Evolutionary conservation across 768 basidiomycete genomes (phyloP), one percentile per base, ranked within the genome.

Genomic region (Tricholoma saponaceum): DNA sequence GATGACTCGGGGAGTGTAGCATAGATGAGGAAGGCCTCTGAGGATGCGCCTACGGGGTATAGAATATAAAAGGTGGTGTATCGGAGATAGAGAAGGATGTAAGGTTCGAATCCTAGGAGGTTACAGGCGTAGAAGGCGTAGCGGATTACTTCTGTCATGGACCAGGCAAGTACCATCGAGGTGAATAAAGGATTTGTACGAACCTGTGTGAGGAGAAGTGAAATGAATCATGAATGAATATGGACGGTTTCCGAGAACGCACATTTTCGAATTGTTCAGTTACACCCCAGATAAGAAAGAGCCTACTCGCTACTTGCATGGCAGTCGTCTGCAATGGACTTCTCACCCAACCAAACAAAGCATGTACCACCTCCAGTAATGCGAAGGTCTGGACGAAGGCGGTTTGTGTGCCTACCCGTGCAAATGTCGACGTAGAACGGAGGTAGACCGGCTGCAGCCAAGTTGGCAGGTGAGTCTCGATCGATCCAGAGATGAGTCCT

Each of bases 161-260:
- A 88, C 97, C 97, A 98, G 0, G 95, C 89, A 59, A 96, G 72
- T 54, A 98, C 82, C 93, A 98, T 96, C 51, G 88, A 86, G 5
- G 91, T 83, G 76, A 91, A 98, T 25, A 95, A 68, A 3, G 97
- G 91, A 66, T 83, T 86, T 3, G 76, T 67, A 61, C 84, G 89
- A 25, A 89, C 80, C 85, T 89, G 58, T 23, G 47, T 7, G 56
- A 33, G 20, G 51, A 26, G 13, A n/a, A 16, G 16, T 7, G 18
- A 20, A 25, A 59, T 54, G 22, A 52, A 5, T 28, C 49, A 53
- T 26, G 16, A 49, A 26, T 28, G 30, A 43, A 55, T 20, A 46
- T 12, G 20, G 25, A 37, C 47, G 20, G 16, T 20, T 9, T 5
- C 18, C 23, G 18, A 30, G 28, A 30, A 77, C 82, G 65, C 61